Base-by-base conservation (phyloP, 305 asterid genomes). In the Andrographis paniculata region DNA sequence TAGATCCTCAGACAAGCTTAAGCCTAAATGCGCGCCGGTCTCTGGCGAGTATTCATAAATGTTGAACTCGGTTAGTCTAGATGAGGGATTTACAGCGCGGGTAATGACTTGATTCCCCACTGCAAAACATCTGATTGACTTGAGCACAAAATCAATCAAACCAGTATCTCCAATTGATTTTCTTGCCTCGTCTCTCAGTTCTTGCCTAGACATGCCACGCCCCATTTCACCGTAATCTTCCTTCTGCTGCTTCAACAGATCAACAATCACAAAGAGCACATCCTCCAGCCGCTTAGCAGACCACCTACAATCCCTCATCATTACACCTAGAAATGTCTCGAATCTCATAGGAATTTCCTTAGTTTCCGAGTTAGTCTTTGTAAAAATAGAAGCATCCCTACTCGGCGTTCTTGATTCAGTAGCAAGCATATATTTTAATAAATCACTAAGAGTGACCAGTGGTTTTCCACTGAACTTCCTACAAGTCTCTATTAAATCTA, bases 221-320 rank as follows among this genome's bases (percentile, higher is more conserved):
- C 42, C 62, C 12, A 45, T 59, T 20, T 36, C 62, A 5, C 50
- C 37, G 21, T 27, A 49, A 10, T 52, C 48, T 14, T 43, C 69
- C 52, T 53, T 71, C 23, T 69, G 75, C 50, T 62, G 67, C 67
- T 74, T 72, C 66, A 87, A 58, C 53, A 67, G 61, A 52, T 67
- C 61, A 52, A 82, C 73, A 24, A 87, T 67, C 55, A 72, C 82
- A n/a, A 42, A 49, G 41, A 82, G 63, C 55, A 69, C 87, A 11
- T 56, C 35, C 55, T 76, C 65, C 14, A 87, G 45, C 78, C 94
- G 68, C 45, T 63, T 73, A 20, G 69, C 63, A 46, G 94, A 69
- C 86, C 88, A 87, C 58, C 96, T 75, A 67, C 87, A 74, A 48
- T 75, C 74, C 37, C 49, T 74, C 14, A 63, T 74, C 68, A 87